Percentiles rank a stretch among this genome's conserved stretches.
Conservation (phyloP, 2,329 filamentous ascomycete genomes). For the Fusarium ambrosium region DNA sequence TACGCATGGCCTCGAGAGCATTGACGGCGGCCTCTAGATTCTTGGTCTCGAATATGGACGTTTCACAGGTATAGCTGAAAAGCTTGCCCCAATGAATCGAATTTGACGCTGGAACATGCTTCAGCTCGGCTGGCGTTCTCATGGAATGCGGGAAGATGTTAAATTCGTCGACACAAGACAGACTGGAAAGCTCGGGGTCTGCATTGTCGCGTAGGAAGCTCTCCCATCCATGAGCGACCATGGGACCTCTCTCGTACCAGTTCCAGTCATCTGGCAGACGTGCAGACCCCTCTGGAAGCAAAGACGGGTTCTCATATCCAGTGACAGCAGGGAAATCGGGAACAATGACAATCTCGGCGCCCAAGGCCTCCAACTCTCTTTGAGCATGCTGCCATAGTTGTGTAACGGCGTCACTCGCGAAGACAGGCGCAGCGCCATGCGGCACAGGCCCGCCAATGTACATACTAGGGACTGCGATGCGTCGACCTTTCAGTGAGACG, state of each 20-base stretch:
- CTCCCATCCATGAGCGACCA: conserved; percentile 38
- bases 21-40: conserved; percentile 58
- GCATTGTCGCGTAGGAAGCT: conserved; percentile 14
- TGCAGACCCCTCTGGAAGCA: conserved; percentile 50
- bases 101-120: conserved; percentile 5
- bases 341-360: conserved; percentile 8
- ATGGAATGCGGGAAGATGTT: conserved; percentile 49
- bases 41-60: conserved; percentile 56
- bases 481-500: not conserved
- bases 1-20: conserved; percentile 60
- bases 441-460: not conserved
- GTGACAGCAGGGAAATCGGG: conserved; percentile 60
- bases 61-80: not conserved
- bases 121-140: conserved; percentile 15
- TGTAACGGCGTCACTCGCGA: not conserved
- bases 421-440: conserved; percentile 37
- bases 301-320: conserved; percentile 59
- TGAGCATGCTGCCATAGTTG: not conserved
- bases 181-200: conserved; percentile 27
- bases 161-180: conserved; percentile 56
- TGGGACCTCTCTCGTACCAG: conserved; percentile 42
- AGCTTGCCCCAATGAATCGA: conserved; percentile 21
- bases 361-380: not conserved
- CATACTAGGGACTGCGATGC: not conserved
- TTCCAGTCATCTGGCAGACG: conserved; percentile 59